Conservation (phyloP, 1,284 basidiomycete genomes). For the Rugosomyces carneus region DNA sequence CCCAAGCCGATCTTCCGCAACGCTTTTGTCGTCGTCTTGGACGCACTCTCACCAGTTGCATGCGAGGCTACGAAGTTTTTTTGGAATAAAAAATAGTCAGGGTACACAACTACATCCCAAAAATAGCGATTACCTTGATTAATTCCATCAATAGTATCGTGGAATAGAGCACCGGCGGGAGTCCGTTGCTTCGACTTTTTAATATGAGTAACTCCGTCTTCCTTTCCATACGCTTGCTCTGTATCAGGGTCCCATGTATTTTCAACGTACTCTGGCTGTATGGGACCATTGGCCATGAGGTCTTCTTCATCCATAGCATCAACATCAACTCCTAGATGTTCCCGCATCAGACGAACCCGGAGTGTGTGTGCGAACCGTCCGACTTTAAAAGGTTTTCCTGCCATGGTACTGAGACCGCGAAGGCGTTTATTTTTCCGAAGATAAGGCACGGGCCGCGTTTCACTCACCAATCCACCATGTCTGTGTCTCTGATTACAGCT, state of each 20-base stretch:
- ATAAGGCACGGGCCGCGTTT: neutral
- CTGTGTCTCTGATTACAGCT: slow-evolving; percentile 90
- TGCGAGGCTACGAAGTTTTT: slow-evolving; percentile 33
- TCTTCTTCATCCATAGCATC: slow-evolving; percentile 83
- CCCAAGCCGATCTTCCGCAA: slow-evolving; percentile 38
- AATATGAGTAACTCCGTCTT: slow-evolving; percentile 36
- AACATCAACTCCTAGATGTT: slow-evolving; percentile 94
- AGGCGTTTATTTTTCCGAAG: slow-evolving; percentile 13
- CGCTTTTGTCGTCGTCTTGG: slow-evolving; percentile 30
- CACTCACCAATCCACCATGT: slow-evolving; percentile 85
- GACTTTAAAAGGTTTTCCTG: slow-evolving; percentile 90
- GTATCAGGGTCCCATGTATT: slow-evolving; percentile 76
- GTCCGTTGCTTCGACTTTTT: slow-evolving; percentile 35
- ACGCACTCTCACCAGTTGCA: slow-evolving; percentile 34
- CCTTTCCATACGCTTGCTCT: slow-evolving; percentile 55
- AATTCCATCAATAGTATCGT: slow-evolving; percentile 33
- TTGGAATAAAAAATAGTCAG: neutral
- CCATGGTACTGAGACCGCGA: slow-evolving; percentile 69
- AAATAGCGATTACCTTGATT: slow-evolving; percentile 42
- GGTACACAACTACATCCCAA: neutral
- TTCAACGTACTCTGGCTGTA: slow-evolving; percentile 47
- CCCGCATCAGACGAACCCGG: slow-evolving; percentile 91
- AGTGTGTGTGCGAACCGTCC: slow-evolving; percentile 95
- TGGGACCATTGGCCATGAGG: slow-evolving; percentile 52
- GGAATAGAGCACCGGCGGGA: slow-evolving; percentile 29